These are phyloP conservation scores for Plasmodium vivax DNA, from an alignment of 169 alveolate genomes.

Conservation along the genomic window DNA sequence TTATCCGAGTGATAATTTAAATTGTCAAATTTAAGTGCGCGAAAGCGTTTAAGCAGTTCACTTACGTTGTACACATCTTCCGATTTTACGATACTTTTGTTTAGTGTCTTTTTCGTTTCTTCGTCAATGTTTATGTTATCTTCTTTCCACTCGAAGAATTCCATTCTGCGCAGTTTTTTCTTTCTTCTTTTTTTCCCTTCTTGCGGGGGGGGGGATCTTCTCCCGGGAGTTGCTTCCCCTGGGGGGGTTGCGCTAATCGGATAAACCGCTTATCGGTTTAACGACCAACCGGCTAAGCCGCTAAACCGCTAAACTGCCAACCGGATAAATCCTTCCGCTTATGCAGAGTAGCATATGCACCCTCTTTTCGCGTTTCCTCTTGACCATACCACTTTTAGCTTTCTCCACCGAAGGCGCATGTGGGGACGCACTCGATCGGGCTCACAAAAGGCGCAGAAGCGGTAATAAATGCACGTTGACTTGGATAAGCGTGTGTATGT, in stretches of 20 bases:
- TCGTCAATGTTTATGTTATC: slow-evolving; percentile 17
- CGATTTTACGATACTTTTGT: slow-evolving; percentile 13
- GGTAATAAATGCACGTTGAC: background rate
- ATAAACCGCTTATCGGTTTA: background rate
- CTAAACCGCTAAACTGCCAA: background rate
- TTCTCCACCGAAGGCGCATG: background rate
- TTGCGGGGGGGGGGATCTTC: background rate
- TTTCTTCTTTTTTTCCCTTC: background rate
- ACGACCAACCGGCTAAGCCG: background rate
- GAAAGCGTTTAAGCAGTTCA: slow-evolving; percentile 3
- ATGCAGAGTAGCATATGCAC: background rate
- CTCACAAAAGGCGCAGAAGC: background rate
- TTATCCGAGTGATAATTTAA: slow-evolving; percentile 57
- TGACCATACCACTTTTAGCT: background rate
- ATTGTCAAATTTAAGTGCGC: slow-evolving; percentile 43
- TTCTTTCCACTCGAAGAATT: slow-evolving; percentile 37
- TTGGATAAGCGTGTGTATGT: background rate
- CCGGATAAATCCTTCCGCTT: background rate
- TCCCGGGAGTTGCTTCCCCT: background rate
- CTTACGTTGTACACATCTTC: slow-evolving; percentile 8
- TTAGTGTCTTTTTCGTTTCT: slow-evolving; percentile 3
- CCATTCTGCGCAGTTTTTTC: slow-evolving; percentile 4
- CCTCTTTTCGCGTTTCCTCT: background rate
- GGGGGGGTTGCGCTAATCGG: background rate
- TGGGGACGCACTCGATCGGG: background rate